A percentile compares a stretch with the other conserved stretches of the same genome.
Conservation (phyloP, 106 monocot genomes). For the Allium sativum region DNA sequence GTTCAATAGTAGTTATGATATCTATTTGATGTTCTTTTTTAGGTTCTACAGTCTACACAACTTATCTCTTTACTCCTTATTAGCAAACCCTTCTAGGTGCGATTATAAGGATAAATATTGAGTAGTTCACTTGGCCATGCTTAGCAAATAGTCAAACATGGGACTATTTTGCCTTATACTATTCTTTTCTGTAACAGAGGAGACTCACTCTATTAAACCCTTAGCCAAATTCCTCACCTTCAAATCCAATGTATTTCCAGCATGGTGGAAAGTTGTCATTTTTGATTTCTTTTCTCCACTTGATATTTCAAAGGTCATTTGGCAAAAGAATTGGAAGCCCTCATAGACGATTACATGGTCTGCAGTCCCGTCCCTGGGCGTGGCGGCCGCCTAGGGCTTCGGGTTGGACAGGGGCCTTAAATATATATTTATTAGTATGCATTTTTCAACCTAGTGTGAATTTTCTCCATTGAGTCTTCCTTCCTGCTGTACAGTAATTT, state of each 20-base stretch:
- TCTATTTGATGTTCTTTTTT: too few species aligned
- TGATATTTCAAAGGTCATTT: conserved; percentile 71
- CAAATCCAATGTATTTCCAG: conserved; percentile 96
- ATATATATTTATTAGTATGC: too few species aligned
- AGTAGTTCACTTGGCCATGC: too few species aligned
- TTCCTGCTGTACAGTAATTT: too few species aligned
- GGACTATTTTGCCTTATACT: conserved; percentile 94
- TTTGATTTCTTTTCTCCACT: conserved; percentile 76
- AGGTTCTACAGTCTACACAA: neutral
- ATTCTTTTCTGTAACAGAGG: conserved; percentile 85
- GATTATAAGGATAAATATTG: too few species aligned
- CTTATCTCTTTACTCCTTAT: conserved; percentile 1
- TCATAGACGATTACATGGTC: conserved; percentile 89
- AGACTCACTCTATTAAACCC: conserved; percentile 85
- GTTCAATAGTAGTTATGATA: too few species aligned
- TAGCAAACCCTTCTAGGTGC: too few species aligned
- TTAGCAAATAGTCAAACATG: conserved; percentile 59
- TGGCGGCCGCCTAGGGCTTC: too few species aligned
- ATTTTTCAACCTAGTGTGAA: too few species aligned
- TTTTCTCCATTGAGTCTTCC: too few species aligned
- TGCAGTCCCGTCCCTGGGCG: too few species aligned
- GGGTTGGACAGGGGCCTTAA: too few species aligned
- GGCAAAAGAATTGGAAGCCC: conserved; percentile 70
- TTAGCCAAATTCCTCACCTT: conserved; percentile 89
- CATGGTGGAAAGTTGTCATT: conserved; percentile 97